Evolutionary conservation across 768 basidiomycete genomes (phyloP), one percentile per base, ranked within the genome.

Genomic region (Leccinum subgranulosum): DNA sequence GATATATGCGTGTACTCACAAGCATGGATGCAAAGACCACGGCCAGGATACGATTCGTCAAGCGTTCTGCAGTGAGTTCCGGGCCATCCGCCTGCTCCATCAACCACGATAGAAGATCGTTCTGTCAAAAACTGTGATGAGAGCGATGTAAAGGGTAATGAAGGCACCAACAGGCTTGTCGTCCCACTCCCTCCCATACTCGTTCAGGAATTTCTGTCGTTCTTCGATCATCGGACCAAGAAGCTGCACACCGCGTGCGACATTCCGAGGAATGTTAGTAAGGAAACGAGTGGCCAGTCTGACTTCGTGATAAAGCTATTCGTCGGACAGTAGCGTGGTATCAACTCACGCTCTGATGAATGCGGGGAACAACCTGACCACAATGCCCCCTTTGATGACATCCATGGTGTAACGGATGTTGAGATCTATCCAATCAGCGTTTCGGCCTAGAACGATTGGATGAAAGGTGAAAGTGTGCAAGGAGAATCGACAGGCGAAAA

Each of bases 71-170:
- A 0, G 68, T 51, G 25, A 54, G 11, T 25, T 74, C 61, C 8
- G 58, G 46, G 28, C 64, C 61, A 1, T 58, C n/a, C 5, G 64
- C 71, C 5, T 58, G 65, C 4, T 72, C 68, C 28, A 76, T 64
- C 29, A 75, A 27, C 75, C 76, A 76, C 3, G 63, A 61, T 6
- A 77, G 41, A 46, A 76, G 47, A 49, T 77, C 75, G 17, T 69
- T 67, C 75, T 76, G 39, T 25, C 5, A 43, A 12, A 12, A 27
- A 10, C 21, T 0, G 4, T 10, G 6, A 39, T 52, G 21, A 60
- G 25, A 1, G 2, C 17, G 3, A 6, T 28, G 8, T 3, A 4
- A 12, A 12, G 3, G 21, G 4, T 6, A 29, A 8, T 17, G 3
- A 48, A 27, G 19, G 14, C 0, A 53, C 43, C 0, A 48, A 66